Conservation (phyloP, 306 rosid genomes). For the Glycine latifolia region DNA sequence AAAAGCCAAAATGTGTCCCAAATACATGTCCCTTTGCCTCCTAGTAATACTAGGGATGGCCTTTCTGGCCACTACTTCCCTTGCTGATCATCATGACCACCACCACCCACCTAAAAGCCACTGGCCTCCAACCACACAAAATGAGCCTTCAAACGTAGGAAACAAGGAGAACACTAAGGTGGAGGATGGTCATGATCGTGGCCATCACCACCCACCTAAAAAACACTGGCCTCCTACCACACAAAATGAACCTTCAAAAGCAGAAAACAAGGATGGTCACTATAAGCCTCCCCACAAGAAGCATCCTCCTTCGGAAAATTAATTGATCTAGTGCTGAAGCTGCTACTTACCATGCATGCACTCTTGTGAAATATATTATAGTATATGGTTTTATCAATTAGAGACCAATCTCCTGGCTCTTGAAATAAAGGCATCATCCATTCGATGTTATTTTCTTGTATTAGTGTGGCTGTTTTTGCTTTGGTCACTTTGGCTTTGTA, state of each 20-base stretch:
- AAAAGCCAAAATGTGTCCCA: constrained; percentile 11
- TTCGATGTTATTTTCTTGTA: not conserved
- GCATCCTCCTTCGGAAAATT: constrained; percentile 21
- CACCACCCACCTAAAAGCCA: constrained; percentile 13
- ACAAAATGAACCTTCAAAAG: no score
- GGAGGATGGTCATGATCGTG: not conserved
- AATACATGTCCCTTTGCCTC: constrained; percentile 1
- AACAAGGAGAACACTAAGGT: not conserved
- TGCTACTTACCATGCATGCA: not conserved
- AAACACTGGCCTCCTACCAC: no score
- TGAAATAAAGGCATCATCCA: not conserved
- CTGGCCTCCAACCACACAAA: constrained; percentile 25
- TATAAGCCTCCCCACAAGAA: not conserved
- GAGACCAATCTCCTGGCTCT: no score
- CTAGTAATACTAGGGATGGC: not conserved
- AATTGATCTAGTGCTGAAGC: not conserved
- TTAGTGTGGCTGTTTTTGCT: no score
- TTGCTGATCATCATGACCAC: not conserved
- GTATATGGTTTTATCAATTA: no score
- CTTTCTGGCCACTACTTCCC: constrained; percentile 25
- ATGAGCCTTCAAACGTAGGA: constrained; percentile 6
- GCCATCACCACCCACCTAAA: no score
- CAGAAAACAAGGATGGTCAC: no score
- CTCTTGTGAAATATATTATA: no score
- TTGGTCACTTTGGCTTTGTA: not conserved